These are phyloP conservation scores for Pontederia crassipes DNA, from an alignment of 176 grass and related monocot genomes.

Conservation along the genomic window DNA sequence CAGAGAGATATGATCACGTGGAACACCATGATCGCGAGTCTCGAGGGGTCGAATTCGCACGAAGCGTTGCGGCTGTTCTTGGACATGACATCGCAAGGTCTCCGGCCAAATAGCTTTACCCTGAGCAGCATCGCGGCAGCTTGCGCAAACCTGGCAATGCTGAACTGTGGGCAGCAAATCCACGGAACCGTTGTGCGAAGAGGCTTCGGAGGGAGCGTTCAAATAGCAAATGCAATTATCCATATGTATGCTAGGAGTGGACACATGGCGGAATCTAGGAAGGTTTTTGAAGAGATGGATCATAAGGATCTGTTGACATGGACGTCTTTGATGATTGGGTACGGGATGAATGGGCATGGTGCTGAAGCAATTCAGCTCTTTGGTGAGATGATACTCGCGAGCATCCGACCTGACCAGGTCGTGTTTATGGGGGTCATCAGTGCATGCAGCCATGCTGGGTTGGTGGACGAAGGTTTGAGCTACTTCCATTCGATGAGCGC, in stretches of 20 bases:
- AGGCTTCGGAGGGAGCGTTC: constrained; percentile 26
- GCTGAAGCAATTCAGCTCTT: constrained; percentile 33
- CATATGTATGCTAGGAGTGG: constrained; percentile 64
- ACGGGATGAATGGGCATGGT: constrained; percentile 37
- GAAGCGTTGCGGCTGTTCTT: constrained; percentile 42
- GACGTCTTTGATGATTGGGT: constrained; percentile 51
- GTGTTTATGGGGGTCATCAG: constrained; percentile 37
- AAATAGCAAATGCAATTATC: constrained; percentile 38
- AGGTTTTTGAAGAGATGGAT: constrained; percentile 30
- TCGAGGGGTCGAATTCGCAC: constrained; percentile 19
- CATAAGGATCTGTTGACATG: constrained; percentile 41
- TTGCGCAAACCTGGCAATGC: constrained; percentile 39
- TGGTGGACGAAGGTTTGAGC: constrained; percentile 46
- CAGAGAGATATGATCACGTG: constrained; percentile 37
- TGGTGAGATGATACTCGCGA: constrained; percentile 29
- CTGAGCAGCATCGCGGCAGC: constrained; percentile 37
- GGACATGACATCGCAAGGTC: constrained; percentile 13
- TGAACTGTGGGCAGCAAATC: constrained; percentile 36
- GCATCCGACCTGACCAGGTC: constrained; percentile 31
- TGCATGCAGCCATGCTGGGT: constrained; percentile 51
- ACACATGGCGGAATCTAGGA: constrained; percentile 23
- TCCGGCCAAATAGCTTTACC: constrained; percentile 34
- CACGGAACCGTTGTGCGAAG: constrained; percentile 35
- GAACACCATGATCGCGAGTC: constrained; percentile 52
- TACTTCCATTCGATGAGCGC: constrained; percentile 41